Evolutionary conservation across 1,139 yeast genomes (phyloP), one percentile per base, ranked within the genome.

Genomic region (Yamadazyma siamensis): DNA sequence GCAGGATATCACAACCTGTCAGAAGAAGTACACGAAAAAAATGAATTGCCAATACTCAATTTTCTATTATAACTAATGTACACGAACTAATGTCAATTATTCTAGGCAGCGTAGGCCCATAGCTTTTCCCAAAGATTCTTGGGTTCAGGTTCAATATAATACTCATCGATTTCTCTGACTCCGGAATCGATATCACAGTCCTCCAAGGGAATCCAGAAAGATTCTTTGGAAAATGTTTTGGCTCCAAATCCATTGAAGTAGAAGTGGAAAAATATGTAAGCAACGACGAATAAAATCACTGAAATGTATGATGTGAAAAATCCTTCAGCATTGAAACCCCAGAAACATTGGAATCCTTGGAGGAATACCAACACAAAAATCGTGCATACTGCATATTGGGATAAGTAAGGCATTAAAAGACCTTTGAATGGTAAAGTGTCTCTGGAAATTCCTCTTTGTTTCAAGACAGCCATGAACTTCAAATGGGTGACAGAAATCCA

Each of bases 251-350:
- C 70, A 36, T 64, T 63, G 51, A 59, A 71, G 48, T 50, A 65
- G 40, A 68, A 63, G 48, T 77, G 82, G 61, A 74, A 74, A 13
- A 60, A 61, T 14, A 69, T 36, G 74, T 73, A 80, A 18, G 71
- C 50, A 5, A 62, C 69, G 23, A 65, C 65, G 55, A 77, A 78
- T 34, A 81, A 54, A 27, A 80, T 67, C 21, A 78, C 60, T 3
- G 87, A 80, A 28, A 81, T 59, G 47, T 81, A 81, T n/a, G 81
- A 71, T 13, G 85, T 74, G 52, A 80, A 76, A 60, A 81, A 81
- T 27, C 61, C 61, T 4, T 74, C 50, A 1, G 72, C 83, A 29
- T 59, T 64, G 48, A 81, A 66, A 26, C 60, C 64, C 32, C 72
- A 77, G 61, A 80, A 81, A 2, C 74, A 76, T 1, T 65, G 57